These are phyloP conservation scores for Magnaporthiopsis poae DNA, from an alignment of 2,329 filamentous ascomycete genomes.

Conservation along the genomic window DNA sequence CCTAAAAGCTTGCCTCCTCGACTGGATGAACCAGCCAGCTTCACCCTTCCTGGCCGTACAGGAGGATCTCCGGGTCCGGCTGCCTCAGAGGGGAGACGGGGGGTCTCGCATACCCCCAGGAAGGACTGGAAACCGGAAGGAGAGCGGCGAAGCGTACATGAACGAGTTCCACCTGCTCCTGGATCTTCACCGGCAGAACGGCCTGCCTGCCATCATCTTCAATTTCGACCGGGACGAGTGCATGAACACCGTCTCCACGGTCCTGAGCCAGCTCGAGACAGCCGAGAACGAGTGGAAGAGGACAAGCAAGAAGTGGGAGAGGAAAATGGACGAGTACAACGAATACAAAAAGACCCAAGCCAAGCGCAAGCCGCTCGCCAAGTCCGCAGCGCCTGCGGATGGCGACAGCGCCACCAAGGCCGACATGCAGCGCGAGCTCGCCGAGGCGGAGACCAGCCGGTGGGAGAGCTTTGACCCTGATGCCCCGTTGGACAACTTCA, in stretches of 20 bases:
- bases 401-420: conserved; percentile 38
- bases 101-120: not conserved
- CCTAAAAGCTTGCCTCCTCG: conserved; percentile 47
- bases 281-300: conserved; percentile 50
- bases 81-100: not conserved
- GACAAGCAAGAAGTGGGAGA: conserved; percentile 49
- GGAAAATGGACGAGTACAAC: conserved; percentile 43
- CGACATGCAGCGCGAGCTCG: conserved; percentile 47
- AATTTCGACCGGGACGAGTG: conserved; percentile 62
- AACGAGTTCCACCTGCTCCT: conserved; percentile 42
- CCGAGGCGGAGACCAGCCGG: conserved; percentile 41
- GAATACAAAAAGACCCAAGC: conserved; percentile 15
- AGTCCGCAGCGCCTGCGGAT: conserved; percentile 25
- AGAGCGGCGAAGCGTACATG: not conserved
- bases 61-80: conserved; percentile 29
- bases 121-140: not conserved
- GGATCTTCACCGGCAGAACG: conserved; percentile 50
- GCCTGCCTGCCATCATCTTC: conserved; percentile 66
- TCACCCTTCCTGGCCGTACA: conserved; percentile 36
- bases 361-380: conserved; percentile 25
- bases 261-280: conserved; percentile 43
- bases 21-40: conserved; percentile 47
- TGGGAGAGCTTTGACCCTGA: conserved; percentile 61
- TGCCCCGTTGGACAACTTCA: conserved; percentile 52
- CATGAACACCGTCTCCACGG: conserved; percentile 43